Evolutionary conservation across 176 grass and related monocot species (phyloP), one percentile per base, ranked within the genome.

Genomic region (Hyparrhenia diplandra): DNA sequence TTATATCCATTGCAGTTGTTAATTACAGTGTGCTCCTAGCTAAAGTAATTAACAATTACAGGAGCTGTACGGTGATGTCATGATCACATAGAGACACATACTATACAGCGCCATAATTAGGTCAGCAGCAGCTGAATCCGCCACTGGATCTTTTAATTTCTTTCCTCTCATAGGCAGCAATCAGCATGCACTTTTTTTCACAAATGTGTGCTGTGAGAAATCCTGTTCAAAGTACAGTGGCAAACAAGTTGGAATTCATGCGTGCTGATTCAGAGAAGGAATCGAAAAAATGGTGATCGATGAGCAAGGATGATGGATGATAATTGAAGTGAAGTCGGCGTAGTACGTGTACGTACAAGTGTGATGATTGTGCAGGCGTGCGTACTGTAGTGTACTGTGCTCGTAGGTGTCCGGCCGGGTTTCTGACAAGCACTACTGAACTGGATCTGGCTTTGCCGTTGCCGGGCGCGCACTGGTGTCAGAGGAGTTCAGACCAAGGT

Each of bases 1-100:
- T n/a, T n/a, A n/a, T 11, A 39, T 77, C 27, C n/a, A 41, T 28
- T 5, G 47, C 17, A 54, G 20, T 27, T 27, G 57, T 27, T 60
- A 60, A 60, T 60, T 60, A 60, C 57, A 25, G 57, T 60, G 57
- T 60, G 11, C 57, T 13, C 57, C 57, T 36, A 10, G 55, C 23
- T 21, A 64, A 71, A 16, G 20, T 66, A 73, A 71, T 64, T 49
- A 76, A 54, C 42, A 72, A 25, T 58, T 23, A 27, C 55, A 25
- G 23, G n/a, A 13, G 24, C 57, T 1, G 24, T 28, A 25, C 54
- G 45, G 42, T 85, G 87, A 54, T 57, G 78, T 37, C 71, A 89
- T 89, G 71, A 81, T 85, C 76, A 76, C 76, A 60, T 13, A 62
- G 23, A 49, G 60, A 84, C 75, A 11, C 2, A 10, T 54, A n/a